Evolutionary conservation across 2,329 filamentous ascomycete genomes (phyloP).

Genomic region (Fusarium denticulatum): DNA sequence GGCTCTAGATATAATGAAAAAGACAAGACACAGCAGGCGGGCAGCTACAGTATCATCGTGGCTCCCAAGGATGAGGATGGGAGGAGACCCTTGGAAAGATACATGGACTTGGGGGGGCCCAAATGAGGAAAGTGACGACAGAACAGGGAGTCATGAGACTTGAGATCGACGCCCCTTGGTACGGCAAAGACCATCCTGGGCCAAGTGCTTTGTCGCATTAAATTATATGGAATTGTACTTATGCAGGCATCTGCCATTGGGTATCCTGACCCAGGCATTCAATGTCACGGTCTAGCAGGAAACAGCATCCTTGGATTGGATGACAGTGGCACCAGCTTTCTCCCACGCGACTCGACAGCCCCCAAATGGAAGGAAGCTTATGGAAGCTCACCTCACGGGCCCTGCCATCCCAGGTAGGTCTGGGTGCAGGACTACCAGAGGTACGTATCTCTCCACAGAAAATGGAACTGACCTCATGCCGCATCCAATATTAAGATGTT

Average conservation of each 20-base stretch:
- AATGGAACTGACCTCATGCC: slow-evolving; percentile 20
- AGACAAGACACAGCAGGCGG: background rate
- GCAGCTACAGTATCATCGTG: slow-evolving; percentile 6
- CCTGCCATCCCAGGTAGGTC: background rate
- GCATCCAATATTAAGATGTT: slow-evolving; percentile 33
- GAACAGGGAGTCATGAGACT: slow-evolving; percentile 37
- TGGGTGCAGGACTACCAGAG: background rate
- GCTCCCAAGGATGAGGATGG: slow-evolving; percentile 7
- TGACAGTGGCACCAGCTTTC: slow-evolving; percentile 21
- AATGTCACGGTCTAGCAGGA: slow-evolving; percentile 14
- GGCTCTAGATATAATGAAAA: background rate
- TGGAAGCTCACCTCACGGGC: slow-evolving; percentile 5
- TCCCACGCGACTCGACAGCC: slow-evolving; percentile 31
- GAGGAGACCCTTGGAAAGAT: slow-evolving; percentile 28
- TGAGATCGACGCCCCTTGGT: slow-evolving; percentile 26
- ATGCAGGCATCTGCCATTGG: background rate
- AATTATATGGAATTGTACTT: slow-evolving; percentile 10
- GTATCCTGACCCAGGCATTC: slow-evolving; percentile 13
- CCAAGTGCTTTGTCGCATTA: slow-evolving; percentile 7
- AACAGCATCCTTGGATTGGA: slow-evolving; percentile 20
- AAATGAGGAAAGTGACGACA: slow-evolving; percentile 42
- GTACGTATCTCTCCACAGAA: slow-evolving; percentile 7
- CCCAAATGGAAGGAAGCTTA: slow-evolving; percentile 16
- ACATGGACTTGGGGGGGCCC: slow-evolving; percentile 2
- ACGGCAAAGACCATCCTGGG: background rate